A percentile compares a stretch with the other conserved stretches of the same genome.
These are phyloP conservation scores for Lyophyllum shimeji DNA, from an alignment of 768 basidiomycete species.

Conservation along the genomic window DNA sequence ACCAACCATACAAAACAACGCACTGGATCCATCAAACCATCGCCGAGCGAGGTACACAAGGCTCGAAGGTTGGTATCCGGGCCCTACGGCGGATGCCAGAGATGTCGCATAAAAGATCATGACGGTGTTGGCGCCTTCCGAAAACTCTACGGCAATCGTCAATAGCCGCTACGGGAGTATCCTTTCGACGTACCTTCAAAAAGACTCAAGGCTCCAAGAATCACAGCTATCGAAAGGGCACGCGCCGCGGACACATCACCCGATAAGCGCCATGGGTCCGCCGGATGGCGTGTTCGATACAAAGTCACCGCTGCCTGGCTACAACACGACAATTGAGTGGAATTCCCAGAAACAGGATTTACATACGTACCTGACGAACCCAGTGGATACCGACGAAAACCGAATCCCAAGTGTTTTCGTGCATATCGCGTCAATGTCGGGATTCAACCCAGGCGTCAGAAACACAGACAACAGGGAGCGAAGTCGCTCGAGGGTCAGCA, in stretches of 20 bases:
- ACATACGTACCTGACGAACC: constrained; percentile 47
- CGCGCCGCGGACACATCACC: constrained; percentile 67
- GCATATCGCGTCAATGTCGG: constrained; percentile 71
- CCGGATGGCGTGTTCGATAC: constrained; percentile 34
- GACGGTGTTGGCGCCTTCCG: constrained; percentile 68
- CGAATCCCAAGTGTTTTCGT: constrained; percentile 51
- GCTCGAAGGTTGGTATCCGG: constrained; percentile 63
- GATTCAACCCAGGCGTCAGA: constrained; percentile 68
- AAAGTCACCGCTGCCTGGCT: constrained; percentile 43
- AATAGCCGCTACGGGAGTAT: not conserved
- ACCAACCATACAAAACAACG: constrained; percentile 16
- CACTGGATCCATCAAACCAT: constrained; percentile 80
- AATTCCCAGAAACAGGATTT: not conserved
- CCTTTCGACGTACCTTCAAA: constrained; percentile 54
- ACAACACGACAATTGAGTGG: constrained; percentile 1
- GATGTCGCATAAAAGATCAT: constrained; percentile 81
- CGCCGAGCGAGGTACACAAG: constrained; percentile 68
- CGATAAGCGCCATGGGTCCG: constrained; percentile 73
- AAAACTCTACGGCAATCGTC: constrained; percentile 47
- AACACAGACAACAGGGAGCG: constrained; percentile 61
- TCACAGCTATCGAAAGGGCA: constrained; percentile 61
- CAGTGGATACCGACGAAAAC: constrained; percentile 37
- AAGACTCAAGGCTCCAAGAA: constrained; percentile 71
- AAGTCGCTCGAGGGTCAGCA: constrained; percentile 52
- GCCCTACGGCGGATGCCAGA: constrained; percentile 60